A percentile compares a stretch with the other conserved stretches of the same genome.
Conservation (phyloP, 2,329 filamentous ascomycete species). For the Ophiostoma sp. region DNA sequence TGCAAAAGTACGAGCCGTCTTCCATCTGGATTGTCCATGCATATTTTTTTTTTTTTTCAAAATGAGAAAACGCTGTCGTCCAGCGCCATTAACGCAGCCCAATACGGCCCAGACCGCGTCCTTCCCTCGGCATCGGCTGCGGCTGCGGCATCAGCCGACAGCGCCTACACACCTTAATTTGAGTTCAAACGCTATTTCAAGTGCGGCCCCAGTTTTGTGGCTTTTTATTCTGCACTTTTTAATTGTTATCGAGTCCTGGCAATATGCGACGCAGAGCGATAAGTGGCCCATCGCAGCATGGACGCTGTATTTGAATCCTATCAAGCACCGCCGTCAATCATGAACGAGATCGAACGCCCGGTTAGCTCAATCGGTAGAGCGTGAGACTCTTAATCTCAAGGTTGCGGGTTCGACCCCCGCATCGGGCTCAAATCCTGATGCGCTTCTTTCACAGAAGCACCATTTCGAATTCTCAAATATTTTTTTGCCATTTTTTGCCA, state of each 20-base stretch:
- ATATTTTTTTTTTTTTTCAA: neutral
- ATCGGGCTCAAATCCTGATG: conserved; percentile 48
- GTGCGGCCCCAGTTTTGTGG: neutral
- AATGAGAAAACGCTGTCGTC: neutral
- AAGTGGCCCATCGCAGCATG: too few relatives aligned
- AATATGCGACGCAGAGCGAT: neutral
- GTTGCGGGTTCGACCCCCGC: conserved; percentile 48
- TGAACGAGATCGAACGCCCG: conserved; percentile 41
- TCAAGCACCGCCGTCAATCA: neutral
- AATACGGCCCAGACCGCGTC: neutral
- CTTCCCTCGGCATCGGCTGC: conserved; percentile 6
- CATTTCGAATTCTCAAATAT: conserved; percentile 17
- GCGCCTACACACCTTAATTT: neutral
- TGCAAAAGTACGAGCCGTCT: neutral
- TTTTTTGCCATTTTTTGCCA: neutral
- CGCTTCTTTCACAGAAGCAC: conserved; percentile 28
- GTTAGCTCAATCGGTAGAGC: conserved; percentile 72
- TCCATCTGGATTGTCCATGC: neutral
- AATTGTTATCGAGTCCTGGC: neutral
- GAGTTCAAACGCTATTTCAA: neutral
- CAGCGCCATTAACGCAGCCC: neutral
- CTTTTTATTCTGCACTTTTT: neutral
- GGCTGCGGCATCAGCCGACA: neutral
- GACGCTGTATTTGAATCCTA: neutral
- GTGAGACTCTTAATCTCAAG: conserved; percentile 64